phyloP scores from a whole-genome alignment of 2,329 filamentous ascomycete species.

The Penicillium palitans region DNA sequence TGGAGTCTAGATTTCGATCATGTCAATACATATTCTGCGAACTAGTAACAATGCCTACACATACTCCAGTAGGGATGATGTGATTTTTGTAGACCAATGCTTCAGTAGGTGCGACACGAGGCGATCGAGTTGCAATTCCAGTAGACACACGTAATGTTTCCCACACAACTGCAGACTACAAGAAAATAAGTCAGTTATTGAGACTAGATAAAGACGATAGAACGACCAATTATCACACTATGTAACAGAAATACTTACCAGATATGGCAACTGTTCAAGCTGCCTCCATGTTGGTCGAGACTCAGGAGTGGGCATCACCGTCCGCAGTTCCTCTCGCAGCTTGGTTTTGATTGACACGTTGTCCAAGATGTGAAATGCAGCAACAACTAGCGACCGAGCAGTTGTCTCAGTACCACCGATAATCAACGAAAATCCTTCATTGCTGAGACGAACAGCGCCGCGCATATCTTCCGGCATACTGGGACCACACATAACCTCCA shows the following conservation, averaged over 20 bases:
- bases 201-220: too few species aligned
- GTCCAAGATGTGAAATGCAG: conserved; percentile 29
- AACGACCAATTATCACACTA: background rate
- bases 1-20: conserved; percentile 13
- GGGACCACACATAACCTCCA: conserved; percentile 18
- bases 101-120: conserved; percentile 29
- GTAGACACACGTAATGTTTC: conserved; percentile 45
- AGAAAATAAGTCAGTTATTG: background rate
- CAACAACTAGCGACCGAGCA: conserved; percentile 29
- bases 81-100: conserved; percentile 32
- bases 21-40: background rate
- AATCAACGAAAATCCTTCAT: conserved; percentile 43
- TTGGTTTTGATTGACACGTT: conserved; percentile 18
- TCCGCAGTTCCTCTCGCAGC: conserved; percentile 31
- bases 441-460: conserved; percentile 31
- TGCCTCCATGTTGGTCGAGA: conserved; percentile 28
- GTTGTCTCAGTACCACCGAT: conserved; percentile 45
- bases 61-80: conserved; percentile 34
- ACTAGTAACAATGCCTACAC: background rate
- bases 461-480: conserved; percentile 22
- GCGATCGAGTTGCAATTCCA: conserved; percentile 34
- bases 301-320: conserved; percentile 30
- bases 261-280: conserved; percentile 45
- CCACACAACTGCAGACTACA: conserved; percentile 20
- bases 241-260: conserved; percentile 21